Base-by-base conservation (phyloP, 768 basidiomycete genomes). In the Kwoniella europaea region DNA sequence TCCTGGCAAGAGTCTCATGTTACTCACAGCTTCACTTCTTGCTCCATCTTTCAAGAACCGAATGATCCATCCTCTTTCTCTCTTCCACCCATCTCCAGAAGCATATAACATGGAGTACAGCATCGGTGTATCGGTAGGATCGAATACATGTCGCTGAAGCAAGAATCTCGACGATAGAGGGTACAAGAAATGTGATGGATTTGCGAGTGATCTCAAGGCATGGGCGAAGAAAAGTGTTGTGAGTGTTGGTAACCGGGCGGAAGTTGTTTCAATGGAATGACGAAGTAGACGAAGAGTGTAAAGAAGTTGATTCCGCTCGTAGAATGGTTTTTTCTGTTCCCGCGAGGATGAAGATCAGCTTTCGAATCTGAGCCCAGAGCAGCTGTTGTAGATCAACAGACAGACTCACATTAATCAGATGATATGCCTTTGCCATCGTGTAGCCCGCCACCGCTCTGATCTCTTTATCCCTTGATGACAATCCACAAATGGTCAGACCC, bases 21-120 rank as follows among this genome's bases (percentile, higher is more conserved):
- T 5, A 81, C 82, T 74, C 29, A 84, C 83, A 29, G 80, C 79
- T 35, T 79, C 76, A 63, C 89, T 87, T 72, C 86, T 86, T 88
- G 93, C 90, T 0, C 92, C 92, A 71, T 96, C 93, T 0, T 90
- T 86, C 50, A 97, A 83, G 82, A 93, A 92, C 52, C 88, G 87
- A 43, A 96, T 84, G 35, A 96, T 94, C 94, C 94, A 98, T 1
- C 86, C 87, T n/a, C 93, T 86, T 77, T 96, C 93, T 82, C 89
- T 91, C 84, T 89, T 91, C 91, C 92, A 94, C 15, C 90, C 90
- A 52, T 92, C 90, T 3, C 86, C 84, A 22, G 86, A 87, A 75
- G 91, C 92, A 80, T 93, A 97, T 3, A 98, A 86, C 89, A 96
- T 90, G 12, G 86, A 86, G 78, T 92, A 98, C 4, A 99, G 84